Conservation (phyloP, 768 basidiomycete genomes). For the Hysterangium stoloniferum region DNA sequence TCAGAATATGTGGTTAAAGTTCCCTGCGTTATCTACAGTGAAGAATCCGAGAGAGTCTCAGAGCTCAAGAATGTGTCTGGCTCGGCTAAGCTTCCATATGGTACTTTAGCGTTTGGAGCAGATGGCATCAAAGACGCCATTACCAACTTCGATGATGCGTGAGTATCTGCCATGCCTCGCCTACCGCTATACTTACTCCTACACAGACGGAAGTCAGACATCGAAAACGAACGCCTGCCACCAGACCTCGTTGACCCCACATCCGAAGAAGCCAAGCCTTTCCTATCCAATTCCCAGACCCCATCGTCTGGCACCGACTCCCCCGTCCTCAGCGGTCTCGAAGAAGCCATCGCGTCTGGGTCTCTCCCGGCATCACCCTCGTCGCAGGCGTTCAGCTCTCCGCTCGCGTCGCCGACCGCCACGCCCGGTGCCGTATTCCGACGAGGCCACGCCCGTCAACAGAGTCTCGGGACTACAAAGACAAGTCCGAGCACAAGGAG, state of each 20-base stretch:
- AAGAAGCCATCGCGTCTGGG: slow-evolving; percentile 21
- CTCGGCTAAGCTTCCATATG: slow-evolving; percentile 69
- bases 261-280: slow-evolving; percentile 61
- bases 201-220: slow-evolving; percentile 87
- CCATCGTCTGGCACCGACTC: slow-evolving; percentile 37
- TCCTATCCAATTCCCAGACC: slow-evolving; percentile 43
- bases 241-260: slow-evolving; percentile 81
- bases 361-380: slow-evolving; percentile 19
- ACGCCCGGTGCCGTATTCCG: slow-evolving; percentile 38
- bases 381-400: slow-evolving; percentile 20
- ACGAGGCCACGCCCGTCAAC: slow-evolving; percentile 66
- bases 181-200: not conserved
- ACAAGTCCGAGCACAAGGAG: slow-evolving; percentile 90
- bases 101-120: slow-evolving; percentile 75
- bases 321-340: slow-evolving; percentile 25
- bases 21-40: slow-evolving; percentile 39
- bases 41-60: slow-evolving; percentile 96
- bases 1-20: not conserved
- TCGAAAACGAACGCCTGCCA: slow-evolving; percentile 97
- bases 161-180: slow-evolving; percentile 30
- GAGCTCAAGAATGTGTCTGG: slow-evolving; percentile 91
- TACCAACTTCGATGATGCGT: slow-evolving; percentile 93
- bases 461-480: slow-evolving; percentile 90
- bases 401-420: slow-evolving; percentile 16
- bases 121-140: slow-evolving; percentile 97